Evolutionary conservation across 2,329 filamentous ascomycete species (phyloP).

Genomic region (Venturia oleaginea): DNA sequence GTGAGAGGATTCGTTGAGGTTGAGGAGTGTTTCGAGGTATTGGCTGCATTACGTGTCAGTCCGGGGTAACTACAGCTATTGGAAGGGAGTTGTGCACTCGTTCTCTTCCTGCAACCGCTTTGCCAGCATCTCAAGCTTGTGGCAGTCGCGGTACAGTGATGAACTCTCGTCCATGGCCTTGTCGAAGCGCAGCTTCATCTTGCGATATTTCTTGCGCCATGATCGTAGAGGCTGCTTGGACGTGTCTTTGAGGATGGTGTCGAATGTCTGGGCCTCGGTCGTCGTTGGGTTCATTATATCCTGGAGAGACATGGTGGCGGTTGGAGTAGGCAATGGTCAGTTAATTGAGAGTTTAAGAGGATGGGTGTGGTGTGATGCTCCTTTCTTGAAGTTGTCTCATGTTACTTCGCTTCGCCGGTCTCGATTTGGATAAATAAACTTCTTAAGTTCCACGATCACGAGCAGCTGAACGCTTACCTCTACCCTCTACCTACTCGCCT

Average conservation of each 20-base stretch:
- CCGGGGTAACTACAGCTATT: conserved; percentile 16
- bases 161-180: conserved; percentile 72
- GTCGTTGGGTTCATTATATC: conserved; percentile 8
- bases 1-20: conserved; percentile 77
- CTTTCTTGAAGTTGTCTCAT: not conserved
- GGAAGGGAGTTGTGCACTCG: conserved; percentile 53
- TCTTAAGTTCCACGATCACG: not conserved
- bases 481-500: not conserved
- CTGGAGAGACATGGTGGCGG: conserved; percentile 10
- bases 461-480: not conserved
- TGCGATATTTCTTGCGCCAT: conserved; percentile 76
- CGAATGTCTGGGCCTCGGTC: conserved; percentile 12
- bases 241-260: conserved; percentile 12
- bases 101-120: conserved; percentile 84
- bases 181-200: conserved; percentile 75
- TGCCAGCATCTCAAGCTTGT: conserved; percentile 69
- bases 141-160: conserved; percentile 70
- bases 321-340: not conserved
- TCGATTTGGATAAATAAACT: not conserved
- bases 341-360: not conserved
- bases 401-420: not conserved
- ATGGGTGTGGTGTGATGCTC: not conserved
- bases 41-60: conserved; percentile 48
- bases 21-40: conserved; percentile 77
- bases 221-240: conserved; percentile 15